Percentiles rank a stretch among this genome's conserved stretches.
Evolutionary conservation across 2,329 filamentous ascomycete genomes (phyloP).

Genomic region (Sarocladium brachiariae): DNA sequence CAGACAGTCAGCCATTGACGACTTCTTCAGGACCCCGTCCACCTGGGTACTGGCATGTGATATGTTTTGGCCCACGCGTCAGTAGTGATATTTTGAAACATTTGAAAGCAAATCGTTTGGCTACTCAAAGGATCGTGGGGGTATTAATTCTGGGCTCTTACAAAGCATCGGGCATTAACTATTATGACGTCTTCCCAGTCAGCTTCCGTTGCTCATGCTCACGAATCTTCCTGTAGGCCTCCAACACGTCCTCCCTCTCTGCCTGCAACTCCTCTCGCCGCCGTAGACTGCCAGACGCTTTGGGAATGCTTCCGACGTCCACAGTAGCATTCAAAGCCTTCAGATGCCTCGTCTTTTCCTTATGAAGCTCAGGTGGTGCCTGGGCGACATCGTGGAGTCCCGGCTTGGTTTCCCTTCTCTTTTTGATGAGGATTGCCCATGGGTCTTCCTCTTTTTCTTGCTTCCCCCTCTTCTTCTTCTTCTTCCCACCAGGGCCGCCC

Average conservation of each 20-base stretch:
- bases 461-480: conserved; percentile 37
- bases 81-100: not conserved
- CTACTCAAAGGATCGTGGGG: not conserved
- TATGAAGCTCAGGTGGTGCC: conserved; percentile 69
- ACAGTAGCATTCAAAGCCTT: conserved; percentile 25
- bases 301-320: conserved; percentile 30
- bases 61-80: too few relatives aligned
- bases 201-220: conserved; percentile 31
- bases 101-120: too few relatives aligned
- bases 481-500: conserved; percentile 22
- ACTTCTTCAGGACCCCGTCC: too few relatives aligned
- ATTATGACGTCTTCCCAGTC: conserved; percentile 6
- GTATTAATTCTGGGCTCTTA: not conserved
- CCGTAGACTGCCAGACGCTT: conserved; percentile 31
- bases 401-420: conserved; percentile 49
- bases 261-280: conserved; percentile 32
- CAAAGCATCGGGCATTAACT: not conserved
- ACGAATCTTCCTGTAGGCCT: conserved; percentile 31
- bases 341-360: conserved; percentile 28
- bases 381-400: conserved; percentile 56
- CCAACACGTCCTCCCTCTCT: conserved; percentile 28
- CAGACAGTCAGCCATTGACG: too few relatives aligned
- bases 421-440: conserved; percentile 67
- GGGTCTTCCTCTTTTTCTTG: conserved; percentile 57
- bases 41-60: not conserved